Percentiles rank a stretch among this genome's conserved stretches.
These are phyloP conservation scores for Penicillium lividum DNA, from an alignment of 495 filamentous ascomycete species.

Conservation along the genomic window DNA sequence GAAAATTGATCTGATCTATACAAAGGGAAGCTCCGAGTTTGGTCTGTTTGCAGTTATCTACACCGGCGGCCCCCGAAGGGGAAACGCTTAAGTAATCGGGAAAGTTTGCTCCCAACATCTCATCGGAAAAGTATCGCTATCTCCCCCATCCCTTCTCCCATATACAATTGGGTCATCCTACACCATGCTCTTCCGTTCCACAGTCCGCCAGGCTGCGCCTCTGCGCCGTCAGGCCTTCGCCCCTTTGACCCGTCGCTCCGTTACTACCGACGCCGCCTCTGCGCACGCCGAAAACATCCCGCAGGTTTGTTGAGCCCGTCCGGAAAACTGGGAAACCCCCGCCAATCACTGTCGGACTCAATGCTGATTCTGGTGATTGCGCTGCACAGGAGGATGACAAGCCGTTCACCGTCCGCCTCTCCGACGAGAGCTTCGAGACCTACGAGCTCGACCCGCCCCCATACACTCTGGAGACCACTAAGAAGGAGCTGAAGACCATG, in stretches of 20 bases:
- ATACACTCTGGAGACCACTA: slow-evolving; percentile 89
- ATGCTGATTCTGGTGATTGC: slow-evolving; percentile 30
- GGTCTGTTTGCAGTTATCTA: slow-evolving; percentile 34
- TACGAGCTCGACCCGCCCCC: slow-evolving; percentile 96
- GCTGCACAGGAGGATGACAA: slow-evolving; percentile 82
- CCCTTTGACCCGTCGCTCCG: slow-evolving; percentile 64
- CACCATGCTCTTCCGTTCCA: slow-evolving; percentile 50
- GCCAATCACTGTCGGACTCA: slow-evolving; percentile 5
- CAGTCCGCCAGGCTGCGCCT: slow-evolving; percentile 51
- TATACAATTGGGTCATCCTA: slow-evolving; percentile 33
- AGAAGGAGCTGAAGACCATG: slow-evolving; percentile 97
- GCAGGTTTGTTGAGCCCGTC: slow-evolving; percentile 63
- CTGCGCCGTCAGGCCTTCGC: slow-evolving; percentile 55
- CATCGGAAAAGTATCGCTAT: slow-evolving; percentile 29
- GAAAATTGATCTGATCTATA: background rate
- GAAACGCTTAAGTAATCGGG: slow-evolving; percentile 40
- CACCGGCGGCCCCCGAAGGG: slow-evolving; percentile 40
- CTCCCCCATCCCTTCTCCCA: slow-evolving; percentile 24
- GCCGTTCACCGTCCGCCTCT: slow-evolving; percentile 87
- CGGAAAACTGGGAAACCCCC: slow-evolving; percentile 43
- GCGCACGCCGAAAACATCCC: slow-evolving; percentile 78
- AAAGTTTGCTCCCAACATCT: slow-evolving; percentile 50
- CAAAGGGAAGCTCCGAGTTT: slow-evolving; percentile 21
- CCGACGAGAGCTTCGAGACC: slow-evolving; percentile 98
- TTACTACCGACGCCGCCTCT: slow-evolving; percentile 93